Evolutionary conservation across 768 basidiomycete genomes (phyloP), one percentile per base, ranked within the genome.

Genomic region (Kwoniella sp.): DNA sequence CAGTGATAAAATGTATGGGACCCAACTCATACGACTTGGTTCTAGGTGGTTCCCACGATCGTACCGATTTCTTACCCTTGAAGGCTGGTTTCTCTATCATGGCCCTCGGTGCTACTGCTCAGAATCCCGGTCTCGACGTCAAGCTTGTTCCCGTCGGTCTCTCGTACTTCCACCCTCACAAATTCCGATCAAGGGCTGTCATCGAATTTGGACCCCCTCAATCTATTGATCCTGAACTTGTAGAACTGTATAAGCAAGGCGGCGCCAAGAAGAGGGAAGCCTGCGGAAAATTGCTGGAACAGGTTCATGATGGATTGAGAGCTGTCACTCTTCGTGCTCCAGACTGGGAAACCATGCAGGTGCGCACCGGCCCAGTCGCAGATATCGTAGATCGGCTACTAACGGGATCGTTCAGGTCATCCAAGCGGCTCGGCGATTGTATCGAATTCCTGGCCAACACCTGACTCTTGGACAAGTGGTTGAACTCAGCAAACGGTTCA

Each of bases 281-380:
- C 0, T 91, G 93, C 52, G 84, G 87, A 19, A 90, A 90, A 73
- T 86, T 98, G 68, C 83, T 99, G 67, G 89, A 98, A 69, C 82
- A 96, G 60, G 88, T 96, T 56, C 96, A 95, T 72, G 90, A 97
- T 72, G 90, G 86, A 24, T 82, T 99, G 70, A 94, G 97, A 82
- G 94, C 93, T 0, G 96, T 99, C 44, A 99, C 96, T 0, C 86
- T 98, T 58, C 84, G 94, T 61, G 92, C 93, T 19, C 93, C 95
- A 1, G 96, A 99, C 78, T 98, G 91, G 78, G 96, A 99, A 70
- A 98, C 95, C 1, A 84, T 99, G 54, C 96, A 98, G 92, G 96
- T 91, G 69, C 60, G 86, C 77, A n/a, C 9, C 22, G 21, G n/a
- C 15, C 56, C 61, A 15, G 27, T 25, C 15, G n/a, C 29, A 27